These are phyloP conservation scores for Leucocoprinus sp. DNA, from an alignment of 768 basidiomycete species.

Conservation along the genomic window DNA sequence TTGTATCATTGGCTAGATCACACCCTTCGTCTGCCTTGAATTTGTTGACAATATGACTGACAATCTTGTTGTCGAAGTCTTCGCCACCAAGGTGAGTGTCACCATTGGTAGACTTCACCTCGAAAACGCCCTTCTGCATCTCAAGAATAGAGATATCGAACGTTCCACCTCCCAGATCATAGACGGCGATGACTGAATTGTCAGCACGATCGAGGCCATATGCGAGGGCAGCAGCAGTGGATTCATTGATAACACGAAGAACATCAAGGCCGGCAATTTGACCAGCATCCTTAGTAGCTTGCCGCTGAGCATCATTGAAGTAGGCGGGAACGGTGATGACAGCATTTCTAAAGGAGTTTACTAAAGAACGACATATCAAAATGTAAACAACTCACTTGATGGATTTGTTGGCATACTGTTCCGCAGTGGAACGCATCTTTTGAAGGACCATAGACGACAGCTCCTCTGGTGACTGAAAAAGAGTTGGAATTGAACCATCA, in stretches of 20 bases:
- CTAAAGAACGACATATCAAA: not conserved
- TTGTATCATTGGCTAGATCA: slow-evolving; percentile 77
- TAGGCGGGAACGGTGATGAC: slow-evolving; percentile 97
- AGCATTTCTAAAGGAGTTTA: slow-evolving; percentile 48
- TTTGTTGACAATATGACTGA: slow-evolving; percentile 77
- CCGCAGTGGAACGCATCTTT: slow-evolving; percentile 96
- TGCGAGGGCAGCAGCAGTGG: slow-evolving; percentile 95
- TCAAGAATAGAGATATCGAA: slow-evolving; percentile 99
- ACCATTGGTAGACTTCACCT: slow-evolving; percentile 99
- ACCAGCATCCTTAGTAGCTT: slow-evolving; percentile 97
- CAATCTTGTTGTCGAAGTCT: slow-evolving; percentile 90
- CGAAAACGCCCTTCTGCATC: slow-evolving; percentile 99
- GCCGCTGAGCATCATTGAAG: slow-evolving; percentile 99
- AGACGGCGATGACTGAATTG: slow-evolving; percentile 88
- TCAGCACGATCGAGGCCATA: slow-evolving; percentile 91
- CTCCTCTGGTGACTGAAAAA: slow-evolving; percentile 69
- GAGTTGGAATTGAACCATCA: slow-evolving; percentile 10
- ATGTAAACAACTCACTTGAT: slow-evolving; percentile 65
- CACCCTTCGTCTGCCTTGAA: slow-evolving; percentile 92
- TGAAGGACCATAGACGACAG: slow-evolving; percentile 79
- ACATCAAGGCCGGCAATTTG: slow-evolving; percentile 97
- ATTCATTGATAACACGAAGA: slow-evolving; percentile 97
- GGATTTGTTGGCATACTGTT: slow-evolving; percentile 86
- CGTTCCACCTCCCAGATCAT: slow-evolving; percentile 96
- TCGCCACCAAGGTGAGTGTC: slow-evolving; percentile 96